Evolutionary conservation across 2,329 filamentous ascomycete species (phyloP).

Genomic region (Colletotrichum sp.): DNA sequence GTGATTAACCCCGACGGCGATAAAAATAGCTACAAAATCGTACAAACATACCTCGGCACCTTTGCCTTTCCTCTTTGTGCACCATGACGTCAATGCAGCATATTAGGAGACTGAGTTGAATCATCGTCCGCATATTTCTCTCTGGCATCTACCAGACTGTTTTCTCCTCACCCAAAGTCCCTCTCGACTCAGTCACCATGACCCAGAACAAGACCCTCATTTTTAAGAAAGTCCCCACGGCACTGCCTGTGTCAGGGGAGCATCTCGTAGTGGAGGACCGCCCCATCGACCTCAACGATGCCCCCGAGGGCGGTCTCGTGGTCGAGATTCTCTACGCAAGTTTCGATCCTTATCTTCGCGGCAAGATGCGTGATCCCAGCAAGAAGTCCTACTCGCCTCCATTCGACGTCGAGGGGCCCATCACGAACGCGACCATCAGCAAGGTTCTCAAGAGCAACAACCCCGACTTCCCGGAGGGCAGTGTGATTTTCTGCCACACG

Average conservation of each 20-base stretch:
- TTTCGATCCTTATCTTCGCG: slow-evolving; percentile 85
- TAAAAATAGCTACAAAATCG: neutral
- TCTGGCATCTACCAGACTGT: neutral
- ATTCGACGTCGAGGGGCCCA: slow-evolving; percentile 65
- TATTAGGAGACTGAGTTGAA: neutral
- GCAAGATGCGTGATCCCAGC: slow-evolving; percentile 71
- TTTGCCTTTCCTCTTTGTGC: neutral
- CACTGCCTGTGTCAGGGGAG: slow-evolving; percentile 71
- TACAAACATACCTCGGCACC: neutral
- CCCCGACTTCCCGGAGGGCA: slow-evolving; percentile 48
- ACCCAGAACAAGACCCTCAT: slow-evolving; percentile 76
- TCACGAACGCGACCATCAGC: slow-evolving; percentile 67
- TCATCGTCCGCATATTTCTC: neutral
- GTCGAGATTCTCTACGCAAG: slow-evolving; percentile 75
- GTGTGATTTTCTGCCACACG: slow-evolving; percentile 51
- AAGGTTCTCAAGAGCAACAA: slow-evolving; percentile 74
- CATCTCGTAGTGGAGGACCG: slow-evolving; percentile 72
- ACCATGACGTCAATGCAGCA: neutral
- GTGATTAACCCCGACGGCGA: neutral
- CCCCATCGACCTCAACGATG: slow-evolving; percentile 67
- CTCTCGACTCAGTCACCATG: slow-evolving; percentile 27
- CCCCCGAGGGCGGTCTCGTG: slow-evolving; percentile 68
- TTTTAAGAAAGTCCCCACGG: slow-evolving; percentile 72
- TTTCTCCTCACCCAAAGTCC: neutral
- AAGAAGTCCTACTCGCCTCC: slow-evolving; percentile 70